Evolutionary conservation across 2,329 filamentous ascomycete genomes (phyloP).

Genomic region (Hymenoscyphus albidus): DNA sequence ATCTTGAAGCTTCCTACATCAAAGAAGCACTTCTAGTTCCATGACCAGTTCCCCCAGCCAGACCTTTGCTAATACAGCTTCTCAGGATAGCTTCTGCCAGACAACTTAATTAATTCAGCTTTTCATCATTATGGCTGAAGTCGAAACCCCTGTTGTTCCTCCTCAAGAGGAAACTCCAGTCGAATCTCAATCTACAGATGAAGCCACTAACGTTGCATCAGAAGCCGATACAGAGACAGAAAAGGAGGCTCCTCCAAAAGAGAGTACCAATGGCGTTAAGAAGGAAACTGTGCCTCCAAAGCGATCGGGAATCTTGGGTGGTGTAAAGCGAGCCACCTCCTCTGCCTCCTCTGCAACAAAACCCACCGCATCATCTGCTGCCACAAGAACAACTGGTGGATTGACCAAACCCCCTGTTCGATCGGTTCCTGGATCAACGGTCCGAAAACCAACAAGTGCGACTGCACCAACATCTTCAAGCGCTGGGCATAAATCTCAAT

Average conservation of each 20-base stretch:
- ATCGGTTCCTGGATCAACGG: slow-evolving; percentile 24
- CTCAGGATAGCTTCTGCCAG: not conserved
- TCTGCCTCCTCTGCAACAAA: slow-evolving; percentile 22
- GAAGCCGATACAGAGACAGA: slow-evolving; percentile 31
- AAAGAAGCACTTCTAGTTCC: slow-evolving; percentile 12
- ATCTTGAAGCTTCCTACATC: slow-evolving; percentile 11
- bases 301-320: slow-evolving; percentile 22
- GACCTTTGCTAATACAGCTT: slow-evolving; percentile 7
- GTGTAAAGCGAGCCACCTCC: slow-evolving; percentile 28
- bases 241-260: slow-evolving; percentile 26
- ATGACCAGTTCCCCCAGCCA: slow-evolving; percentile 10
- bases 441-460: slow-evolving; percentile 33
- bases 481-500: slow-evolving; percentile 27
- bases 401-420: slow-evolving; percentile 36
- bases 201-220: slow-evolving; percentile 26
- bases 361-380: slow-evolving; percentile 29
- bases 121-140: slow-evolving; percentile 28
- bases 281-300: slow-evolving; percentile 34
- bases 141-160: slow-evolving; percentile 25
- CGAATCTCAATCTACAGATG: slow-evolving; percentile 28
- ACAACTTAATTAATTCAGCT: not conserved
- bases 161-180: slow-evolving; percentile 23
- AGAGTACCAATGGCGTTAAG: slow-evolving; percentile 29
- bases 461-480: slow-evolving; percentile 32
- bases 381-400: slow-evolving; percentile 30